Evolutionary conservation across 2,329 filamentous ascomycete genomes (phyloP).

Genomic region (Fusarium albidum): DNA sequence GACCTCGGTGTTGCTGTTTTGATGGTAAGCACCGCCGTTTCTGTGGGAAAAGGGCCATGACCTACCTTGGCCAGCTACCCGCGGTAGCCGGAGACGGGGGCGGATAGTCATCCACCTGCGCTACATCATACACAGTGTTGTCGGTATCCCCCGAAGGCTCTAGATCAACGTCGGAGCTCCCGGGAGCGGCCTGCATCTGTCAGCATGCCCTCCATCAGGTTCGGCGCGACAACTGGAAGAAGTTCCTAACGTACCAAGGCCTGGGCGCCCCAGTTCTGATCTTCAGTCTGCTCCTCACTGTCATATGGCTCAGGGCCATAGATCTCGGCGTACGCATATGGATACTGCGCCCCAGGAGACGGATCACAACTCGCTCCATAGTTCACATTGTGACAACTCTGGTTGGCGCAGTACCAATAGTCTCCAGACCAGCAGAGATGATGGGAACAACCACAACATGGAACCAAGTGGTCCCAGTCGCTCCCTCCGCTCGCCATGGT

Average conservation of each 20-base stretch:
- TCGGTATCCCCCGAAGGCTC: background rate
- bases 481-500: too few species aligned
- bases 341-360: background rate
- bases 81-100: background rate
- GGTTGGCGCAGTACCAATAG: background rate
- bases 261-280: background rate
- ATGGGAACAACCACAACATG: background rate
- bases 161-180: background rate
- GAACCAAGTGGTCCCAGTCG: background rate
- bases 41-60: too few species aligned
- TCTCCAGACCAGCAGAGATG: background rate
- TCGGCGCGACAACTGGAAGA: background rate
- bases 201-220: background rate
- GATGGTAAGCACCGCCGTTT: background rate
- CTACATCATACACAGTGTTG: background rate
- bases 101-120: background rate
- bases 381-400: background rate
- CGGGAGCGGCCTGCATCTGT: background rate
- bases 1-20: background rate
- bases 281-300: background rate
- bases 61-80: slow-evolving; percentile 9
- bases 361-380: too few species aligned
- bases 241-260: background rate
- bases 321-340: background rate
- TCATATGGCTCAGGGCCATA: background rate